Evolutionary conservation across 1,284 basidiomycete species (phyloP), one percentile per base, ranked within the genome.

Genomic region (Mixia osmundae): DNA sequence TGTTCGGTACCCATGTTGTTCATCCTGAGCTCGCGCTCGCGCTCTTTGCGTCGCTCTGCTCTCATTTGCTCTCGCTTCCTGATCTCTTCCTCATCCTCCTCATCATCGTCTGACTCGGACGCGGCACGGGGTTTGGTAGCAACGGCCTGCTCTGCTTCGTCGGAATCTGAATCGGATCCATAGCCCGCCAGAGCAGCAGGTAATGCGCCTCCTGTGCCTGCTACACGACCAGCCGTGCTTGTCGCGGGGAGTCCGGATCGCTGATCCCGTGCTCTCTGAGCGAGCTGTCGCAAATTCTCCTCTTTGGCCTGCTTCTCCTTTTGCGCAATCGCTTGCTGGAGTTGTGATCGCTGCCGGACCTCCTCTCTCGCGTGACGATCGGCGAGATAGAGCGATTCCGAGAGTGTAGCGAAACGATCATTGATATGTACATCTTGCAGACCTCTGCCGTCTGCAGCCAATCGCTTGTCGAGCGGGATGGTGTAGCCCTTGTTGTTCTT

Each of bases 401-500:
- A 89, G 56, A 97, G 89, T 57, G 95, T 94, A 38, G 89, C 89
- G 62, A 99, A 99, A 58, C 89, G 87, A 58, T 99, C 91, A 52
- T 97, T 97, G 57, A 99, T 97, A 54, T 85, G 77, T 44, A 95
- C 85, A 56, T 99, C 91, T 57, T 97, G 89, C 29, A 99, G 64
- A 37, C 89, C 87, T 48, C 89, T 71, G 11, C 89, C 91, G 57
- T 97, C 89, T 9, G 91, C 89, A 15, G 91, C 91, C 33, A 99
- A 65, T 49, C 91, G 80, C 61, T 99, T 97, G 57, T 97, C 91
- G 18, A 97, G 67, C 20, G 91, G 87, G 49, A 97, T 95, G 4
- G 89, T 97, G 60, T 89, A 97, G 67, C 91, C 91, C 60, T 95
- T 95, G 71, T 97, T 95, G 65, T 99, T 99, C 65, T 99, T 99